Evolutionary conservation across 2,329 filamentous ascomycete genomes (phyloP).

Genomic region (Coniochaeta sp.): DNA sequence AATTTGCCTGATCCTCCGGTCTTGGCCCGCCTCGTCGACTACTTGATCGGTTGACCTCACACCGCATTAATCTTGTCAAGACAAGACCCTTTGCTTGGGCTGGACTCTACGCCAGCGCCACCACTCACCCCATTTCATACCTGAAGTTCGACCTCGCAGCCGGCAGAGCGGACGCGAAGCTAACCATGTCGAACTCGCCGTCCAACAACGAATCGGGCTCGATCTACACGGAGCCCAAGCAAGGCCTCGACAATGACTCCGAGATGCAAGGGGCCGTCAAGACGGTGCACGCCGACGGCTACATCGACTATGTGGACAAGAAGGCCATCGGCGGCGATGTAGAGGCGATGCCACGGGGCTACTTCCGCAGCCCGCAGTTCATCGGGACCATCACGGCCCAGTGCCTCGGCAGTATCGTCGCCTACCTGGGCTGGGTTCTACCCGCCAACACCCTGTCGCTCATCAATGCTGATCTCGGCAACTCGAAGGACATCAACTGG

Average conservation of each 20-base stretch:
- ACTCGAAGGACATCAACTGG: slow-evolving; percentile 38
- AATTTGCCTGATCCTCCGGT: background rate
- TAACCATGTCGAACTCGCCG: background rate
- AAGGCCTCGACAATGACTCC: background rate
- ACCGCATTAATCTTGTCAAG: background rate
- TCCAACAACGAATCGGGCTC: background rate
- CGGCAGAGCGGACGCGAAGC: background rate
- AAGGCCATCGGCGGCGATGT: slow-evolving; percentile 33
- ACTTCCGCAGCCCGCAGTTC: slow-evolving; percentile 31
- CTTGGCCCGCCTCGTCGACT: background rate
- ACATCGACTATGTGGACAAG: slow-evolving; percentile 31
- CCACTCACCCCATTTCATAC: background rate
- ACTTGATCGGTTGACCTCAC: background rate
- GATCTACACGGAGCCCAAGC: background rate
- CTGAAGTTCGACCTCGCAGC: background rate
- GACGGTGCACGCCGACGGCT: slow-evolving; percentile 29
- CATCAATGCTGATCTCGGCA: slow-evolving; percentile 24
- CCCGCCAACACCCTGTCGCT: slow-evolving; percentile 26
- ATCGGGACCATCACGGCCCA: slow-evolving; percentile 30
- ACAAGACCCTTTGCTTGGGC: background rate
- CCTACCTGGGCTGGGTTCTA: slow-evolving; percentile 26
- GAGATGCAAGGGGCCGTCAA: slow-evolving; percentile 10
- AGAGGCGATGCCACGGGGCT: slow-evolving; percentile 30
- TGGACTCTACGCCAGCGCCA: background rate
- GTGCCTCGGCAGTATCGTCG: slow-evolving; percentile 23